A percentile compares a stretch with the other conserved stretches of the same genome.
These are phyloP conservation scores for Termitomyces titanicus DNA, from an alignment of 768 basidiomycete genomes.

Conservation along the genomic window DNA sequence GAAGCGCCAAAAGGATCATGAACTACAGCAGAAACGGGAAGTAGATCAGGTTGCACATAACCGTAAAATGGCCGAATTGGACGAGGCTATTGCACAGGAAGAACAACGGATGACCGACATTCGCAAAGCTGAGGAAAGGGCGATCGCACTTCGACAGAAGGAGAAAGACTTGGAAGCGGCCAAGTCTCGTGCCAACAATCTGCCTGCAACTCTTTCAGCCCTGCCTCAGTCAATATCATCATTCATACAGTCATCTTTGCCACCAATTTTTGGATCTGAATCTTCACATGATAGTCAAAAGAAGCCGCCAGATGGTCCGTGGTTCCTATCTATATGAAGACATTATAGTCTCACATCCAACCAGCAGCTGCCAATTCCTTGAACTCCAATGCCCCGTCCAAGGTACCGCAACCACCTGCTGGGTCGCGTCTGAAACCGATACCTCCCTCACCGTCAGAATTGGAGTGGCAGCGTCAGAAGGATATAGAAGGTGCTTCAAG, in stretches of 20 bases:
- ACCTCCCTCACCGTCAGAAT: neutral
- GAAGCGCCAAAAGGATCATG: neutral
- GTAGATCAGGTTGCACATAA: neutral
- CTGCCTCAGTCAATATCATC: neutral
- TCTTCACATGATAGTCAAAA: neutral
- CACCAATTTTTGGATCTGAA: neutral
- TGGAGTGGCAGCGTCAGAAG: conserved; percentile 1
- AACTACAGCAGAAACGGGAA: neutral
- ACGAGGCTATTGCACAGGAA: neutral
- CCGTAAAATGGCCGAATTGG: neutral
- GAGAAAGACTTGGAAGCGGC: neutral
- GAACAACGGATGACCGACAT: neutral
- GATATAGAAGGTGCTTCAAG: neutral
- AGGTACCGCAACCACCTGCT: neutral
- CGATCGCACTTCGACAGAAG: neutral
- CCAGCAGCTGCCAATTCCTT: neutral
- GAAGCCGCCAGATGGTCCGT: neutral
- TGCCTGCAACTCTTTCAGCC: neutral
- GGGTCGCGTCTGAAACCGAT: neutral
- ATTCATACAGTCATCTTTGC: neutral
- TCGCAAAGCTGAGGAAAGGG: neutral
- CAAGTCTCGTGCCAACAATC: neutral
- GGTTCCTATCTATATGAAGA: neutral
- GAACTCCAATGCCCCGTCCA: neutral
- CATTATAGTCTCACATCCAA: neutral